phyloP scores from a whole-genome alignment of 768 basidiomycete genomes.

The Kwoniella pini region DNA sequence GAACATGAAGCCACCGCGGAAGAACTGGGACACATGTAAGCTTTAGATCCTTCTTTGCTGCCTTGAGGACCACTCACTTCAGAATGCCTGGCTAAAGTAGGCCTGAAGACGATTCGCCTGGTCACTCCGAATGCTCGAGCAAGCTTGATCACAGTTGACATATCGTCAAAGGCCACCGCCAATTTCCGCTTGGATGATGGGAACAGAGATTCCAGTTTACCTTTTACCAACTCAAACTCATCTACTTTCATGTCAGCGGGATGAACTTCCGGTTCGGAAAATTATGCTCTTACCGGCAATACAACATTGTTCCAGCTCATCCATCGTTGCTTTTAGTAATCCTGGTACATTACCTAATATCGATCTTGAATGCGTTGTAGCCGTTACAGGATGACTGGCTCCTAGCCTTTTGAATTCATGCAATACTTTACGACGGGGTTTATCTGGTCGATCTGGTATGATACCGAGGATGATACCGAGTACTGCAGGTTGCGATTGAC shows the following conservation, averaged over 20 bases:
- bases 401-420: constrained; percentile 32
- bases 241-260: constrained; percentile 22
- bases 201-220: constrained; percentile 35
- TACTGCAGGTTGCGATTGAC: constrained; percentile 12
- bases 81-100: constrained; percentile 40
- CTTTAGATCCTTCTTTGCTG: not conserved
- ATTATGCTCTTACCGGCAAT: constrained; percentile 30
- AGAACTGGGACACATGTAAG: constrained; percentile 29
- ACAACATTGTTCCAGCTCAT: constrained; percentile 51
- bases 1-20: constrained; percentile 52
- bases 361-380: constrained; percentile 4
- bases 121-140: constrained; percentile 37
- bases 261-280: not conserved
- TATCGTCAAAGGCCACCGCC: constrained; percentile 36
- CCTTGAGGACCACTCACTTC: constrained; percentile 29
- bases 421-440: constrained; percentile 24
- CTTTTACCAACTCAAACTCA: constrained; percentile 30
- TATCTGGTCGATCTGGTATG: constrained; percentile 30
- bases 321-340: constrained; percentile 33
- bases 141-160: constrained; percentile 32
- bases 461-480: constrained; percentile 32
- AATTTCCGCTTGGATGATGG: constrained; percentile 25
- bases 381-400: constrained; percentile 5
- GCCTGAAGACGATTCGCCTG: constrained; percentile 43
- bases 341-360: constrained; percentile 20